Base-by-base conservation (phyloP, 306 rosid genomes). In the Medicago lupulina region DNA sequence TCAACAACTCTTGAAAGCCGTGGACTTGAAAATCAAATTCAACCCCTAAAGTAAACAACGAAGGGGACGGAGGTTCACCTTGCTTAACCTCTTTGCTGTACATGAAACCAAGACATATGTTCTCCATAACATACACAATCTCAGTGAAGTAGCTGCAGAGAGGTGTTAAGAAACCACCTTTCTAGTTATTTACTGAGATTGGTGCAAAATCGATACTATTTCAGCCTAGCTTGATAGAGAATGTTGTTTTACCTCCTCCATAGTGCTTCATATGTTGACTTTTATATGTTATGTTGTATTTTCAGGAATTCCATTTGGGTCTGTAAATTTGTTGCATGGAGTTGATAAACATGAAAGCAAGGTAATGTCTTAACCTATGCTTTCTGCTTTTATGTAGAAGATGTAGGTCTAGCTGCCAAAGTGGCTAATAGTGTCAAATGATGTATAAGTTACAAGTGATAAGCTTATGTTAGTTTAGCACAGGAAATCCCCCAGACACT, bases 301-400 rank as follows among this genome's bases (percentile, higher is more conserved):
- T 87, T 87, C 89, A 94, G 98, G 97, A 75, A 94, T 94, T 79
- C 98, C 98, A 76, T 94, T 90, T 87, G 98, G 98, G 79, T 94
- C 98, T 66, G 98, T 94, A 79, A 94, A 94, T 86, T 80, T 94
- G 73, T 74, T 92, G 88, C 79, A 94, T 83, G 98, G 98, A 81
- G 98, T 94, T 85, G 97, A 94, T 88, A 92, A 90, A 79, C 89
- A 87, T 71, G 98, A 94, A 89, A 94, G 96, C 96, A 92, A 87
- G 98, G 97, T 87, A 87, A 86, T 67, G 76, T 74, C 58, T 85
- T 75, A 74, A 44, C 70, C 51, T 70, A 61, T 64, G 77, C 78
- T 71, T 77, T 77, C 79, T 57, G 75, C 81, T 62, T 72, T 76
- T 70, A n/a, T 74, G 72, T 85, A 79, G 76, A 79, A 61, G 71